phyloP scores from a whole-genome alignment of 2,329 filamentous ascomycete species.

The Domatiomyces globalis region DNA sequence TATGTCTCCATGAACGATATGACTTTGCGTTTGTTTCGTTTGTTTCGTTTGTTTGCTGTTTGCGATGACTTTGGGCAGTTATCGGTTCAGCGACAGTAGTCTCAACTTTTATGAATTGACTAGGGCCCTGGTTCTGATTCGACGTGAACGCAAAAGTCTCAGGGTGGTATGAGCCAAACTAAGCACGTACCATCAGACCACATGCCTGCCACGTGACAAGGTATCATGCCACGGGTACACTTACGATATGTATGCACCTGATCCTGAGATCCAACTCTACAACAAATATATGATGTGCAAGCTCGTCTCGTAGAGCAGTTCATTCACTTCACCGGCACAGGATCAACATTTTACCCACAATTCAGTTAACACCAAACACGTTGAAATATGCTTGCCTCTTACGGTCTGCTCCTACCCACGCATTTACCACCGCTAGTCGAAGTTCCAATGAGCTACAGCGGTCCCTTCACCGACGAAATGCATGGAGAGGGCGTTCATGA shows the following conservation, averaged over 20 bases:
- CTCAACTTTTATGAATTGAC: background rate
- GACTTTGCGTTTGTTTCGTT: background rate
- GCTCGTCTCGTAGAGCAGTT: background rate
- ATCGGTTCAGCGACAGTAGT: too few species aligned
- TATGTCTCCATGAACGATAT: background rate
- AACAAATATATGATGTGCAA: background rate
- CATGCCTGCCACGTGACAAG: background rate
- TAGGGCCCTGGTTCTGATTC: background rate
- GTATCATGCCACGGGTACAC: background rate
- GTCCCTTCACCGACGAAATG: background rate
- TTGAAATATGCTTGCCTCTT: background rate
- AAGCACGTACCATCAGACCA: background rate
- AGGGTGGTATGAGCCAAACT: background rate
- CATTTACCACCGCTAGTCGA: background rate
- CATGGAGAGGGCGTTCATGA: background rate
- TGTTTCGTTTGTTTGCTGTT: background rate
- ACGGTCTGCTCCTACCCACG: background rate
- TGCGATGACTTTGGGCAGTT: background rate
- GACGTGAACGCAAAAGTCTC: too few species aligned
- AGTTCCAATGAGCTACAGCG: background rate
- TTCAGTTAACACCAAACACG: background rate
- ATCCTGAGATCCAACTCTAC: background rate
- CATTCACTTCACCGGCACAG: too few species aligned
- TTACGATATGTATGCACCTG: background rate
- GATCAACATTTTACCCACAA: too few species aligned